These are phyloP conservation scores for Claviceps quebecensis DNA, from an alignment of 2,329 filamentous ascomycete species.

Conservation along the genomic window DNA sequence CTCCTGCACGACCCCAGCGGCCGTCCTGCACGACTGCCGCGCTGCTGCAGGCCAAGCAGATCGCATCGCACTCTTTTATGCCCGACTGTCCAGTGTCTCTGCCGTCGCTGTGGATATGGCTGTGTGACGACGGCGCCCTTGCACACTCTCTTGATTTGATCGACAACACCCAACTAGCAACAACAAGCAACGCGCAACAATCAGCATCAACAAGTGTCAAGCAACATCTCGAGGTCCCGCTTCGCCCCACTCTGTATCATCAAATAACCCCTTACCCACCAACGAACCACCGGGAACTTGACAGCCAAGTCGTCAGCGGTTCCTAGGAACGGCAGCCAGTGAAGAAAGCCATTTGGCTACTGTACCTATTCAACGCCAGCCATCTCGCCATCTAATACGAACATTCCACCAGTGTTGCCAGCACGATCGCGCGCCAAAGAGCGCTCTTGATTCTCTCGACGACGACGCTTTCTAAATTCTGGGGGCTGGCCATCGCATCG, in stretches of 20 bases:
- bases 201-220: neutral
- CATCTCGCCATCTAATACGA: neutral
- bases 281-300: neutral
- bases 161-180: neutral
- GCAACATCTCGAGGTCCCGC: neutral
- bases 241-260: neutral
- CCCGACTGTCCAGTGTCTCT: neutral
- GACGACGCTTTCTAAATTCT: neutral
- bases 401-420: neutral
- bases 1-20: neutral
- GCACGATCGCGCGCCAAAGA: neutral
- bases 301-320: neutral
- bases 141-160: neutral
- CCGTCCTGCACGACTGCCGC: neutral
- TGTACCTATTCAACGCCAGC: neutral
- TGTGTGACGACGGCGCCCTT: neutral
- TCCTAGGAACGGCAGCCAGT: neutral
- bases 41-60: conserved; percentile 1
- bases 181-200: neutral
- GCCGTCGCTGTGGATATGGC: neutral
- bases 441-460: neutral
- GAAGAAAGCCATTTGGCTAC: neutral
- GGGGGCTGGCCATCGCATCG: neutral
- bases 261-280: neutral
- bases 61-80: neutral